Evolutionary conservation across 2,329 filamentous ascomycete species (phyloP).

Genomic region (Epichloe gansuensis): DNA sequence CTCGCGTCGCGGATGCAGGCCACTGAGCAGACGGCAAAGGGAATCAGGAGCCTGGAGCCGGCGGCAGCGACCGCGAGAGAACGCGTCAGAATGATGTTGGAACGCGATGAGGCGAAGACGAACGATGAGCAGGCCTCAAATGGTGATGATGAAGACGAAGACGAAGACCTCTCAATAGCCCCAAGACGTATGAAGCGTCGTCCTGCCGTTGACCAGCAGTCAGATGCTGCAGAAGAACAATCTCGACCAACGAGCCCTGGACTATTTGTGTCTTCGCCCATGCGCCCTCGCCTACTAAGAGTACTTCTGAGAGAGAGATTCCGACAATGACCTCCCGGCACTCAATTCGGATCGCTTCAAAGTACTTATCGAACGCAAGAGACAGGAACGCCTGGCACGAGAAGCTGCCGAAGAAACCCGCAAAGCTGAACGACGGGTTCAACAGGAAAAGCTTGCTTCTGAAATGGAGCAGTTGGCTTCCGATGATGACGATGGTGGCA

Average conservation of each 20-base stretch:
- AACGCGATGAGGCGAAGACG: constrained; percentile 16
- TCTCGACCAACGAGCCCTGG: constrained; percentile 27
- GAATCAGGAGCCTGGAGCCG: constrained; percentile 3
- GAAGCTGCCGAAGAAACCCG: constrained; percentile 47
- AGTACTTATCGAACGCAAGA: constrained; percentile 62
- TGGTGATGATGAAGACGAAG: constrained; percentile 21
- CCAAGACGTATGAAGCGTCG: constrained; percentile 28
- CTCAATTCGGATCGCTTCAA: constrained; percentile 49
- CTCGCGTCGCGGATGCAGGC: constrained; percentile 53
- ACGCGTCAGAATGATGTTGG: constrained; percentile 31
- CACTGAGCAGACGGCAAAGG: constrained; percentile 6
- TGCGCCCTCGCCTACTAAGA: constrained; percentile 20
- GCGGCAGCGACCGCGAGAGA: constrained; percentile 25
- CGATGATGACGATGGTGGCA: constrained; percentile 34
- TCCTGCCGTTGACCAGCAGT: constrained; percentile 20
- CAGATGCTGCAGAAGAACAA: constrained; percentile 9
- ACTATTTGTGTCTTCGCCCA: constrained; percentile 45
- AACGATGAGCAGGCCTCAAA: constrained; percentile 13
- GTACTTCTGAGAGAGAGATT: constrained; percentile 24
- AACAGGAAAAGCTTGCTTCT: constrained; percentile 22
- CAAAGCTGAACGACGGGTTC: constrained; percentile 29
- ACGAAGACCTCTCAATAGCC: constrained; percentile 27
- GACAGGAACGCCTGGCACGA: constrained; percentile 54
- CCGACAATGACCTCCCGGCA: constrained; percentile 35
- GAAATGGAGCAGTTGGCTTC: constrained; percentile 24